A percentile compares a stretch with the other conserved stretches of the same genome.
phyloP scores from a whole-genome alignment of 2,329 filamentous ascomycete genomes.

The Alternaria infectoria region DNA sequence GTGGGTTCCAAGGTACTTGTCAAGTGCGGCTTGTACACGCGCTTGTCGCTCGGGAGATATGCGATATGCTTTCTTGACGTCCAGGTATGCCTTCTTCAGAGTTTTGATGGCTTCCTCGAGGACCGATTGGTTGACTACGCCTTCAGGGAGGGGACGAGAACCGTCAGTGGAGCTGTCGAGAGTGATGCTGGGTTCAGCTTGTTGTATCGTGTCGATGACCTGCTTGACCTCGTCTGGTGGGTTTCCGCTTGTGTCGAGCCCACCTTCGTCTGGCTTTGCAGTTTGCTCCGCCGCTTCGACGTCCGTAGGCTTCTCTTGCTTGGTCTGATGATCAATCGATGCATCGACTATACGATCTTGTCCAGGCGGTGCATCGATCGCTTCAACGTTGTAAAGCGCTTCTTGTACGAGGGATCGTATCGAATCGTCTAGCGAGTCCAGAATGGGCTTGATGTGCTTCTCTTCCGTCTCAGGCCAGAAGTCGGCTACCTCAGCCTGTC shows the following conservation, averaged over 20 bases:
- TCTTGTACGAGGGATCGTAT: conserved; percentile 68
- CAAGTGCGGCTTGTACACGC: conserved; percentile 76
- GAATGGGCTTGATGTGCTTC: conserved; percentile 74
- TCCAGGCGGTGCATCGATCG: conserved; percentile 31
- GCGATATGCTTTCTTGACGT: conserved; percentile 84
- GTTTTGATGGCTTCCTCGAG: conserved; percentile 54
- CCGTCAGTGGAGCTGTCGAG: conserved; percentile 41
- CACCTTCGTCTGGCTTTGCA: conserved; percentile 10
- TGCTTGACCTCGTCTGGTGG: conserved; percentile 28
- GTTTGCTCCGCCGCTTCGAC: conserved; percentile 17
- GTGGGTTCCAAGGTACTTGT: conserved; percentile 79
- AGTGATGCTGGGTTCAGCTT: conserved; percentile 32
- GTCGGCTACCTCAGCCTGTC: conserved; percentile 76
- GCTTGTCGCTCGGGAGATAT: conserved; percentile 73
- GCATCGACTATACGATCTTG: conserved; percentile 45
- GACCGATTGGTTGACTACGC: conserved; percentile 36
- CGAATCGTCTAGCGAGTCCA: conserved; percentile 66
- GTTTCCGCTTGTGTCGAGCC: conserved; percentile 9
- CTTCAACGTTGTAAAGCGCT: conserved; percentile 59
- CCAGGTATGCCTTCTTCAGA: conserved; percentile 81
- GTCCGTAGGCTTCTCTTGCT: conserved; percentile 8
- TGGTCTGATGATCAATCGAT: conserved; percentile 24
- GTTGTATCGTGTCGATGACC: conserved; percentile 31
- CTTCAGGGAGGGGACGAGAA: conserved; percentile 32
- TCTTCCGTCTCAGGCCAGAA: conserved; percentile 88